Percentiles rank a stretch among this genome's conserved stretches.
These are phyloP conservation scores for Linum usitatissimum DNA, from an alignment of 345 rosid species.

Conservation along the genomic window DNA sequence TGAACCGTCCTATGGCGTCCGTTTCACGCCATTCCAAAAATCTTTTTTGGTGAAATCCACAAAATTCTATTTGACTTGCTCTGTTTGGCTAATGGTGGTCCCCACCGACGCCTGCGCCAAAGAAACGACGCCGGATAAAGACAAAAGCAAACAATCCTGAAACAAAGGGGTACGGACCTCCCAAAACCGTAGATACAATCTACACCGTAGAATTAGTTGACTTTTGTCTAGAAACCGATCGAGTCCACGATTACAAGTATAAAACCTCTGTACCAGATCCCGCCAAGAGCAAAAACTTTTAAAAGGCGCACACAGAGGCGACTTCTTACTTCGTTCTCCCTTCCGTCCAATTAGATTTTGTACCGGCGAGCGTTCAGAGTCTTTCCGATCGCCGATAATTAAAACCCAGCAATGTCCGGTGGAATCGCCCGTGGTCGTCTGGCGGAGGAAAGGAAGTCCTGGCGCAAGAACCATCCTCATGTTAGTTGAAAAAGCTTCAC, in stretches of 20 bases:
- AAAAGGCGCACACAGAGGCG: neutral
- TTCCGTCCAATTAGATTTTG: neutral
- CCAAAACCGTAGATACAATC: neutral
- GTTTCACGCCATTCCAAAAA: neutral
- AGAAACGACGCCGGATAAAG: neutral
- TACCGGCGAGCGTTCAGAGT: neutral
- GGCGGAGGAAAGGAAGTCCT: slow-evolving; percentile 82
- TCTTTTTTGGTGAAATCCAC: too few species aligned
- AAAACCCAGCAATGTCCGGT: slow-evolving; percentile 44
- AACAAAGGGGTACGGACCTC: neutral
- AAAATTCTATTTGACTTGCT: neutral
- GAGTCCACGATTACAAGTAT: neutral
- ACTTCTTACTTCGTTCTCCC: neutral
- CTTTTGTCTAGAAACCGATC: neutral
- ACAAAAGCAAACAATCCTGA: neutral
- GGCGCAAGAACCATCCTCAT: slow-evolving; percentile 97
- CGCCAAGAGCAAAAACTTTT: neutral
- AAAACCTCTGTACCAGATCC: neutral
- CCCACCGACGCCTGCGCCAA: neutral
- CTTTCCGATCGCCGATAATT: neutral
- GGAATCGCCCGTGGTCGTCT: slow-evolving; percentile 96
- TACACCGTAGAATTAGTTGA: neutral
- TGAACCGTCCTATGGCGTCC: neutral
- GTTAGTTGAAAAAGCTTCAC: slow-evolving; percentile 29
- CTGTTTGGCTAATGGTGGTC: neutral